Percentiles rank a stretch among this genome's conserved stretches.
phyloP scores from a whole-genome alignment of 179 eudicot species.

The Spinacia oleracea region DNA sequence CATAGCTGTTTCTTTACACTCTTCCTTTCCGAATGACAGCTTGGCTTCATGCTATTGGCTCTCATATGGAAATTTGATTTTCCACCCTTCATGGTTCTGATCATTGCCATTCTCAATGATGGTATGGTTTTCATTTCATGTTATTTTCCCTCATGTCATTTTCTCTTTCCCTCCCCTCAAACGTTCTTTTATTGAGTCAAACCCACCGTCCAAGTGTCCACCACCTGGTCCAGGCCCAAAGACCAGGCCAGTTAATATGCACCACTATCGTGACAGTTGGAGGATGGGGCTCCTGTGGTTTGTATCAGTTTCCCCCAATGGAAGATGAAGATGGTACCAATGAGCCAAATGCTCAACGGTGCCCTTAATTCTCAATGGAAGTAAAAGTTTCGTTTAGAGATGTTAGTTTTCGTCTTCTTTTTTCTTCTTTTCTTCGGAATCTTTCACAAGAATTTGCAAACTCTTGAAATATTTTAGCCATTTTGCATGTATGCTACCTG shows the following conservation, averaged over 20 bases:
- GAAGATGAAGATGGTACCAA: not conserved
- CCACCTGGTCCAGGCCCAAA: not conserved
- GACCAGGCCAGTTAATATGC: not conserved
- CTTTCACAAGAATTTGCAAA: not conserved
- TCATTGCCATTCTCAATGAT: constrained; percentile 92
- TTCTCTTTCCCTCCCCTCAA: not conserved
- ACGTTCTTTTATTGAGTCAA: not conserved
- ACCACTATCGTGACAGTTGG: no score
- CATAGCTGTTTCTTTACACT: not conserved
- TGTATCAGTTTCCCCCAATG: no score
- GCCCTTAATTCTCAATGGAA: not conserved
- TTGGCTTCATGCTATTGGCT: constrained; percentile 91
- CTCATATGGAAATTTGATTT: constrained; percentile 90
- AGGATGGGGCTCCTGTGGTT: no score
- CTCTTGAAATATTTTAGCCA: not conserved
- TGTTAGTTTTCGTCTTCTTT: not conserved
- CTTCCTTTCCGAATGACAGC: constrained; percentile 43
- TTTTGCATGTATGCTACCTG: not conserved
- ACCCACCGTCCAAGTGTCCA: not conserved
- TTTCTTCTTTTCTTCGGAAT: not conserved
- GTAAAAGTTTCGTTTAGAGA: no score
- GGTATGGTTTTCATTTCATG: constrained; percentile 41
- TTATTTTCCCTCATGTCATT: not conserved
- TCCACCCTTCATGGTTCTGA: constrained; percentile 96
- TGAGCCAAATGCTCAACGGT: not conserved